phyloP scores from a whole-genome alignment of 164 flowering plant species.

The Taxillus chinensis region DNA sequence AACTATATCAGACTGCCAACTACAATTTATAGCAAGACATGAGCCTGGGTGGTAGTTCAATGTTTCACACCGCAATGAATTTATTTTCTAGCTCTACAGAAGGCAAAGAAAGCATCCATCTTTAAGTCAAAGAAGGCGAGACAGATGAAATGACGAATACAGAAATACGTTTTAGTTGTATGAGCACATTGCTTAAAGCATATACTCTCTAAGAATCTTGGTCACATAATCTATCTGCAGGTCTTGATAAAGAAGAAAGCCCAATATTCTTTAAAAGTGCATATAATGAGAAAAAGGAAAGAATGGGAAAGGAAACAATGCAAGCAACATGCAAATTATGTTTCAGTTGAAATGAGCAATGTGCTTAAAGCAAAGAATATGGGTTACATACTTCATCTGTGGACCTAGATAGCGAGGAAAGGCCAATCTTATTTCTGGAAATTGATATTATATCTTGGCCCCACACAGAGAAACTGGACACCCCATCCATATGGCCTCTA shows the following conservation, averaged over 20 bases:
- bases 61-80: no score
- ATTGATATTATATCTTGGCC: conserved; percentile 90
- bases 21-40: no score
- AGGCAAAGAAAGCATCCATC: no score
- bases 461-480: conserved; percentile 79
- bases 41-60: no score
- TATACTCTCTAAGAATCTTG: no score
- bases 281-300: not conserved
- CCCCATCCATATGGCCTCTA: conserved; percentile 75
- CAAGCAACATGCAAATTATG: not conserved
- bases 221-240: no score
- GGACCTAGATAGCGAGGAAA: conserved; percentile 61
- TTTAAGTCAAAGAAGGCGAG: no score
- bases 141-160: no score
- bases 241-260: not conserved
- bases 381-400: conserved; percentile 47
- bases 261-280: not conserved
- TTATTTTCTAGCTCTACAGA: no score
- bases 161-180: no score
- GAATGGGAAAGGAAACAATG: not conserved
- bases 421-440: conserved; percentile 72
- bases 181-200: no score
- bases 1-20: no score
- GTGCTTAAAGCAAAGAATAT: not conserved
- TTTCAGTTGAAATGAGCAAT: not conserved